Evolutionary conservation across 2,329 filamentous ascomycete species (phyloP), one percentile per base, ranked within the genome.

Genomic region (Chaetomium strumarium): DNA sequence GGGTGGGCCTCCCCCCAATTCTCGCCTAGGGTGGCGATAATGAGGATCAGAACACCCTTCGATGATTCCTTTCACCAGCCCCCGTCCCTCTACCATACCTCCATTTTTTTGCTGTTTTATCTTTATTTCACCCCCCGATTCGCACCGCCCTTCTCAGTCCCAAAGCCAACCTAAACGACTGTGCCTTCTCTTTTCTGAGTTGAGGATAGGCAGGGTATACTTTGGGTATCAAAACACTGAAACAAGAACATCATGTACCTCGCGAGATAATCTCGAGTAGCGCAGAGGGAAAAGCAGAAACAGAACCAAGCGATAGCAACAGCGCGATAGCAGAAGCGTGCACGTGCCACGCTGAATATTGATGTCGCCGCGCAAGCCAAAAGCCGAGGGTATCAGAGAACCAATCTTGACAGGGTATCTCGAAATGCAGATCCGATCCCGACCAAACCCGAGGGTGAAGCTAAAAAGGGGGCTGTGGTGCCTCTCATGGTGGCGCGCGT

Each of bases 341-440:
- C 47, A 42, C 11, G 46, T 17, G 42, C 31, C 37, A 46, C 45
- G 42, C 42, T 41, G 14, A 14, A 29, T 8, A 14, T 49, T 42
- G 46, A 41, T n/a, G 34, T 46, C 13, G 39, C n/a, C 37, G 19
- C 39, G 19, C 20, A n/a, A 38, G 42, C 44, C 29, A 48, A 47
- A 49, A 48, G 46, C 41, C 30, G 51, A 51, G 63, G 60, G 63
- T 65, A 66, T 65, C 63, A 64, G 57, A 60, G 59, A 62, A 72
- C 70, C 72, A 75, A 71, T 74, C 62, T 75, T 68, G 70, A 74
- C 70, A 73, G 75, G 75, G 75, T 77, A 77, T 77, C 75, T 76
- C 72, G 72, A 78, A 77, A 79, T 78, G 75, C 76, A 78, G 71
- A 75, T 72, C 73, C 72, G 74, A 70, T 72, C 69, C 73, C 72